These are phyloP conservation scores for Antrodiella citrinella DNA, from an alignment of 768 basidiomycete genomes.

Conservation along the genomic window DNA sequence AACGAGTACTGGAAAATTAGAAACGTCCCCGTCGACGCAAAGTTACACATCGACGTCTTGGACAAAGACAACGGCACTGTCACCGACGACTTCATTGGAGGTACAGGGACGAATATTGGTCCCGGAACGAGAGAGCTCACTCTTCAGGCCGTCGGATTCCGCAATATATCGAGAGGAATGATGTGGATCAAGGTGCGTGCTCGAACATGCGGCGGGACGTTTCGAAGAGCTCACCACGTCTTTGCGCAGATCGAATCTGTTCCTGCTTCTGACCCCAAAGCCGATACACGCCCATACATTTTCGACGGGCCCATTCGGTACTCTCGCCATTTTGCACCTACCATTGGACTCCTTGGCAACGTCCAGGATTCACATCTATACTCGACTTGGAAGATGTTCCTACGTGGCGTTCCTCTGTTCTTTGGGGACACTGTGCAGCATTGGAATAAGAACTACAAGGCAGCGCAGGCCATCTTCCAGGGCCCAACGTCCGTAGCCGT, in stretches of 20 bases:
- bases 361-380: slow-evolving; percentile 57
- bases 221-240: background rate
- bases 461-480: slow-evolving; percentile 65
- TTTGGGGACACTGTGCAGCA: slow-evolving; percentile 53
- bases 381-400: slow-evolving; percentile 71
- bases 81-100: slow-evolving; percentile 60
- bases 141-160: slow-evolving; percentile 45
- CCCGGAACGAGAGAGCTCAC: slow-evolving; percentile 58
- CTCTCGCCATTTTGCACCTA: slow-evolving; percentile 64
- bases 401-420: slow-evolving; percentile 49
- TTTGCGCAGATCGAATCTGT: slow-evolving; percentile 44
- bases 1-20: slow-evolving; percentile 68
- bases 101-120: slow-evolving; percentile 42
- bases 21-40: slow-evolving; percentile 62
- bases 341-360: slow-evolving; percentile 56
- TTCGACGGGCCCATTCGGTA: slow-evolving; percentile 72
- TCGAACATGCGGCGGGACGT: background rate
- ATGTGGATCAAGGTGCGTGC: slow-evolving; percentile 59
- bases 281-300: slow-evolving; percentile 42
- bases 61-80: slow-evolving; percentile 58
- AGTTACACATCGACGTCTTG: slow-evolving; percentile 49
- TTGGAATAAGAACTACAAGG: slow-evolving; percentile 62
- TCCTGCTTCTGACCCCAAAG: slow-evolving; percentile 33
- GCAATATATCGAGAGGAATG: slow-evolving; percentile 41
- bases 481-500: slow-evolving; percentile 56